A percentile compares a stretch with the other conserved stretches of the same genome.
Conservation (phyloP, 257 asterid species). For the Nicotiana tomentosiformis region DNA sequence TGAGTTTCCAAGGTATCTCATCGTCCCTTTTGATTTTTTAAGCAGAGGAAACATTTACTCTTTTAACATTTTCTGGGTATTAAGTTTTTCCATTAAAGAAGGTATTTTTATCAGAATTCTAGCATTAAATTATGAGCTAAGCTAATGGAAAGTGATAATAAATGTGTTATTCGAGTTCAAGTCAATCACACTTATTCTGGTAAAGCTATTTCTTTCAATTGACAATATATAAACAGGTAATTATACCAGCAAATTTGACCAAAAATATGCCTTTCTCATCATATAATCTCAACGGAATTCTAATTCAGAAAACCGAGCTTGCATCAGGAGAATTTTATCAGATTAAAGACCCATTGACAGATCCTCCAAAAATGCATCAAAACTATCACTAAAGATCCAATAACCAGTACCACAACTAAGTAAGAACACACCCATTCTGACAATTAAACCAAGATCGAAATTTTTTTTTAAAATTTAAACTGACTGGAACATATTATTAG, state of each 20-base stretch:
- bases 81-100: not conserved
- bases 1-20: not conserved
- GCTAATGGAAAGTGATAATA: not conserved
- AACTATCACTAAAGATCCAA: not conserved
- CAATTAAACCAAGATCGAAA: not conserved
- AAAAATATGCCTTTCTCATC: not conserved
- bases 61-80: not conserved
- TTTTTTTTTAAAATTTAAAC: not conserved
- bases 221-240: not conserved
- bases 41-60: not conserved
- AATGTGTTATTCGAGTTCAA: not conserved
- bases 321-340: too few species aligned
- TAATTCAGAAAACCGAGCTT: not conserved
- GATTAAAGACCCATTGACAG: not conserved
- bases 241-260: not conserved
- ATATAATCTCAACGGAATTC: not conserved
- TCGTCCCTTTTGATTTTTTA: not conserved
- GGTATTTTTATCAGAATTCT: not conserved
- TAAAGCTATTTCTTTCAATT: not conserved
- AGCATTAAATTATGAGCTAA: not conserved
- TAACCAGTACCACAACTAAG: not conserved
- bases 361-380: not conserved
- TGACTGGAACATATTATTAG: not conserved
- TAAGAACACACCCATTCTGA: not conserved
- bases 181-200: not conserved